A percentile compares a stretch with the other conserved stretches of the same genome.
Evolutionary conservation across 768 basidiomycete genomes (phyloP).

Genomic region (Leccinum arenicola): DNA sequence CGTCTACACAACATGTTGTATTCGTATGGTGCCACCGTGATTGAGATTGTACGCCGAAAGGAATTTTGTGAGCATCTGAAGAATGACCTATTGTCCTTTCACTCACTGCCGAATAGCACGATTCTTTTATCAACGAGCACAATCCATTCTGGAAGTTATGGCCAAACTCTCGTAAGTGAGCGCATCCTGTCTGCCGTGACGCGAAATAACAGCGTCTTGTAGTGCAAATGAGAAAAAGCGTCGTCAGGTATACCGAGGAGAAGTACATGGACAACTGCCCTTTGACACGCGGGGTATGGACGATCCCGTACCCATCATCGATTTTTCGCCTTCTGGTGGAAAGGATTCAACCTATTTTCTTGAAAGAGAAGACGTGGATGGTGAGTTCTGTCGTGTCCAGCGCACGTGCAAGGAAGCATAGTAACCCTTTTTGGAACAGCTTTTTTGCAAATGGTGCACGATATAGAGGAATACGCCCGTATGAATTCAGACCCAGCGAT

Average conservation of each 20-base stretch:
- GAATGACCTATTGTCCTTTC: background rate
- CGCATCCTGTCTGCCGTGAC: background rate
- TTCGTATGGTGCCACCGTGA: constrained; percentile 86
- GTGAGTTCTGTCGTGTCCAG: constrained; percentile 51
- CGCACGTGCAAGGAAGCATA: background rate
- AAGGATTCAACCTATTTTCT: constrained; percentile 63
- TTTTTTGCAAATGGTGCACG: constrained; percentile 59
- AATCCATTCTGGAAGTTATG: constrained; percentile 82
- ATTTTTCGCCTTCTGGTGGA: constrained; percentile 71
- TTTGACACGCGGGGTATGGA: constrained; percentile 83
- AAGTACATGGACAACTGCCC: constrained; percentile 82
- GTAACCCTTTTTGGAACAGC: constrained; percentile 37
- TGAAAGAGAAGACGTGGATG: constrained; percentile 66
- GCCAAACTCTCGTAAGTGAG: constrained; percentile 77
- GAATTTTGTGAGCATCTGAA: constrained; percentile 66
- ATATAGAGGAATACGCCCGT: constrained; percentile 57
- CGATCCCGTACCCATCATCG: constrained; percentile 73
- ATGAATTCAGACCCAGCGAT: constrained; percentile 44
- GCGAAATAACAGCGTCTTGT: constrained; percentile 8
- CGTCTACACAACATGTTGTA: constrained; percentile 87
- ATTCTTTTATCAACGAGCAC: constrained; percentile 79
- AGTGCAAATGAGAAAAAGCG: constrained; percentile 79
- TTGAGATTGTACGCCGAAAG: constrained; percentile 88
- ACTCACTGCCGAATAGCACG: constrained; percentile 43
- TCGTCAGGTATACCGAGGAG: constrained; percentile 80